These are phyloP conservation scores for Leccinum pachyderme DNA, from an alignment of 1,284 basidiomycete genomes.

Conservation along the genomic window DNA sequence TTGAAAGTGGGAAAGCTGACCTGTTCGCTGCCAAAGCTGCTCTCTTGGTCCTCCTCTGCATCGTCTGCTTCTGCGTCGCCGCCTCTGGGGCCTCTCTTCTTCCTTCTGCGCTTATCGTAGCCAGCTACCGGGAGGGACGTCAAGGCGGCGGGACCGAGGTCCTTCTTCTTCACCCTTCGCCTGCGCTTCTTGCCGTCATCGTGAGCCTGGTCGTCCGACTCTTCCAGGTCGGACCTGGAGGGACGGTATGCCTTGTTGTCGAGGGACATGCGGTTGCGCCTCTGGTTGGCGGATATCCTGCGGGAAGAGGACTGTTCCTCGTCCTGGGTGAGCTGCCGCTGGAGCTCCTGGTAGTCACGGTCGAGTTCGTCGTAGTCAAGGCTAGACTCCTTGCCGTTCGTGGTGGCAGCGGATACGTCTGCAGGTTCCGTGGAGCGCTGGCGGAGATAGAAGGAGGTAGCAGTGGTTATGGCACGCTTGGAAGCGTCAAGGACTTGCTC, in stretches of 20 bases:
- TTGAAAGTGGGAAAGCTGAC: constrained; percentile 14
- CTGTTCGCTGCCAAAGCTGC: constrained; percentile 37
- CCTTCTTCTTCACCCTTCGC: constrained; percentile 57
- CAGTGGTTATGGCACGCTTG: constrained; percentile 47
- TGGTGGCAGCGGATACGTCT: constrained; percentile 29
- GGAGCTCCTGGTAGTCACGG: constrained; percentile 44
- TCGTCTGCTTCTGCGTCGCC: constrained; percentile 31
- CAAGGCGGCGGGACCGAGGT: constrained; percentile 51
- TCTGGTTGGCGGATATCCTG: constrained; percentile 35
- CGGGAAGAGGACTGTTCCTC: constrained; percentile 35
- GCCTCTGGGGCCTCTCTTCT: constrained; percentile 38
- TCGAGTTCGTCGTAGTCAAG: constrained; percentile 81
- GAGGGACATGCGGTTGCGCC: constrained; percentile 59
- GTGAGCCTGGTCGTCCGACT: constrained; percentile 56
- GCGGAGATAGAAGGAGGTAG: constrained; percentile 56
- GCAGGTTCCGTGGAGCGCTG: constrained; percentile 56
- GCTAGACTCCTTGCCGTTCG: constrained; percentile 52
- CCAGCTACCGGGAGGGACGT: constrained; percentile 64
- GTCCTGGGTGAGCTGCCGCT: constrained; percentile 35
- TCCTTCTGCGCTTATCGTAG: constrained; percentile 54
- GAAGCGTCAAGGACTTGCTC: constrained; percentile 54
- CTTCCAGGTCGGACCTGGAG: constrained; percentile 55
- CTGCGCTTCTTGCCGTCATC: constrained; percentile 54
- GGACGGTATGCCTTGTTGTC: constrained; percentile 82
- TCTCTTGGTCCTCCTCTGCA: constrained; percentile 31